Conservation (phyloP, 257 asterid genomes). For the Scutellaria galericulata region DNA sequence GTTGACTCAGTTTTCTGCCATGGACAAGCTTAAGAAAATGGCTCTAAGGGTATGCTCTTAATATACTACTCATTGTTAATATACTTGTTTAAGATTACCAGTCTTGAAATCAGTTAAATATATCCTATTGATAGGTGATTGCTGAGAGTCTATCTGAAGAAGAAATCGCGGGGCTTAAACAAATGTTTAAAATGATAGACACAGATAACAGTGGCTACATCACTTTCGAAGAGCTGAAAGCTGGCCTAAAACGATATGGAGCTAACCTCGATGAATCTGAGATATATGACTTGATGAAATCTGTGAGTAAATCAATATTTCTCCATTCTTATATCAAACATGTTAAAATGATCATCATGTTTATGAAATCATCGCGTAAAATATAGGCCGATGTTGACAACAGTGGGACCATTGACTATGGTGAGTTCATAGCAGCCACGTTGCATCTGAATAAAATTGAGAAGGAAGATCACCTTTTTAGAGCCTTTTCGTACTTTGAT, state of each 20-base stretch:
- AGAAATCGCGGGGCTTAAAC: slow-evolving; percentile 58
- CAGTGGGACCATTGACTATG: slow-evolving; percentile 56
- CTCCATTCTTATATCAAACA: not conserved
- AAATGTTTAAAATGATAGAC: slow-evolving; percentile 57
- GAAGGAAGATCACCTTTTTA: slow-evolving; percentile 48
- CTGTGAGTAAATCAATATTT: slow-evolving; percentile 41
- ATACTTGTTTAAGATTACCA: too few relatives aligned
- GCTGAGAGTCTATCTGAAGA: slow-evolving; percentile 61
- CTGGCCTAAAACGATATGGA: slow-evolving; percentile 50
- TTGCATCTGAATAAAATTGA: slow-evolving; percentile 56
- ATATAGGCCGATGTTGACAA: slow-evolving; percentile 55
- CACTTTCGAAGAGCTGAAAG: slow-evolving; percentile 60
- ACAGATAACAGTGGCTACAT: slow-evolving; percentile 55
- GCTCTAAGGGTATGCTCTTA: slow-evolving; percentile 52
- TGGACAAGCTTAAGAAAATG: slow-evolving; percentile 63
- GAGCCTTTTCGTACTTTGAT: slow-evolving; percentile 56
- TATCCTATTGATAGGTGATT: slow-evolving; percentile 40
- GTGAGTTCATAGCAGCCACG: slow-evolving; percentile 62
- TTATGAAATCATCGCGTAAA: too few relatives aligned
- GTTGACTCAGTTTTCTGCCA: slow-evolving; percentile 59
- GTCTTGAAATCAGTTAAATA: slow-evolving; percentile 1
- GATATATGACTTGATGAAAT: slow-evolving; percentile 48
- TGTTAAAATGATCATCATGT: too few relatives aligned
- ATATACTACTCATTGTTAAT: not conserved
- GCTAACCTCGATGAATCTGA: slow-evolving; percentile 52